phyloP scores from a whole-genome alignment of 352 stramenopile species.

The Phytopythium mirpurense region DNA sequence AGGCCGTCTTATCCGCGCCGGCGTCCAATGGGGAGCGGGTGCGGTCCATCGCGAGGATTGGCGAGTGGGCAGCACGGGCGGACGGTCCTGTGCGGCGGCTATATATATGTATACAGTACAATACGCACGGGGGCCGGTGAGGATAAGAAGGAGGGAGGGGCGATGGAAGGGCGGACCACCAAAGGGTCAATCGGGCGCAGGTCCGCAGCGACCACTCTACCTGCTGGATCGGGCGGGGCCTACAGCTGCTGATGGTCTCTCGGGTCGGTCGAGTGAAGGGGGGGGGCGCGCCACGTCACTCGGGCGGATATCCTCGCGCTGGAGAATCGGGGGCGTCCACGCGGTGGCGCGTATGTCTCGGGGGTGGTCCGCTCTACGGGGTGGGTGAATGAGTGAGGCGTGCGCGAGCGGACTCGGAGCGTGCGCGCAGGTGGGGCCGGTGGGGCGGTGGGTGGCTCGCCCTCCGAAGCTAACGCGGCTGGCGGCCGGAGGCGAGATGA shows the following conservation, averaged over 20 bases:
- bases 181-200: neutral
- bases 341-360: neutral
- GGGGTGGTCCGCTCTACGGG: neutral
- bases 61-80: neutral
- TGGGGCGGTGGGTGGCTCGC: no score
- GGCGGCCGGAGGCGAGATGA: conserved; percentile 1
- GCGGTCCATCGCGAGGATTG: neutral
- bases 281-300: neutral
- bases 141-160: neutral
- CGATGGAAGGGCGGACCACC: neutral
- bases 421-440: no score
- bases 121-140: neutral
- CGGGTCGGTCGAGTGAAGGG: neutral
- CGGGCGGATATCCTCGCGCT: neutral
- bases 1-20: conserved; percentile 2
- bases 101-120: neutral
- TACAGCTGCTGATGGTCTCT: no score
- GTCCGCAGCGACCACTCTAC: neutral
- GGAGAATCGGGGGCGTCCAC: neutral
- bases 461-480: neutral
- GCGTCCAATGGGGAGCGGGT: neutral
- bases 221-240: no score
- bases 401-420: no score
- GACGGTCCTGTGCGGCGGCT: neutral
- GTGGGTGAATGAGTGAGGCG: no score